Evolutionary conservation across 2,329 filamentous ascomycete genomes (phyloP).

Genomic region (Arthrobotrys megalospora): DNA sequence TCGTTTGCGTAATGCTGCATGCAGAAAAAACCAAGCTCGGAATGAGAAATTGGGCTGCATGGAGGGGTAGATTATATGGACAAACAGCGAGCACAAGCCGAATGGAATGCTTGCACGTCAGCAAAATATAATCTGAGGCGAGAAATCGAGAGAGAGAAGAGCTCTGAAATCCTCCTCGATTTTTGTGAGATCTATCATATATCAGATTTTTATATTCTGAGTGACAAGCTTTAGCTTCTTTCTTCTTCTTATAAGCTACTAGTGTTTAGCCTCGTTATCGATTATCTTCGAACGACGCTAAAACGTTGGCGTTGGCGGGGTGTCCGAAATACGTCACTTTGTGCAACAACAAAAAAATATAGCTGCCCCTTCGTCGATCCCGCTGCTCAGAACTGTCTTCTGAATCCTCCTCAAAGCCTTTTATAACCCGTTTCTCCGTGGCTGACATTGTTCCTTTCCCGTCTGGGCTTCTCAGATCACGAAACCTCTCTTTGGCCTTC

Average conservation of each 20-base stretch:
- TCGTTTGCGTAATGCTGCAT: constrained; percentile 60
- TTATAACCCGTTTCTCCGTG: background rate
- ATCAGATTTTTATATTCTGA: constrained; percentile 7
- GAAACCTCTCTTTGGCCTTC: background rate
- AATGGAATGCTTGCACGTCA: constrained; percentile 30
- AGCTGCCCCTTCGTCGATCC: constrained; percentile 16
- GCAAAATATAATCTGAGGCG: constrained; percentile 5
- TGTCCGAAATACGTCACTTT: constrained; percentile 53
- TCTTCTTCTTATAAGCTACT: too few relatives aligned
- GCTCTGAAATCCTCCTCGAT: background rate
- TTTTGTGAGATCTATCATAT: background rate
- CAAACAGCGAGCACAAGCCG: background rate
- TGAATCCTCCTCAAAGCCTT: too few relatives aligned
- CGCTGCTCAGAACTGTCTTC: background rate
- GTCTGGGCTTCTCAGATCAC: background rate
- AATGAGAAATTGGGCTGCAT: constrained; percentile 39
- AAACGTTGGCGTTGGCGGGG: constrained; percentile 17
- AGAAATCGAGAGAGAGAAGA: background rate
- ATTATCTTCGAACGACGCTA: background rate
- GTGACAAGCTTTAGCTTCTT: too few relatives aligned
- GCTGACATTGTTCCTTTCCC: background rate
- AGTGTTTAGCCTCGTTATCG: background rate
- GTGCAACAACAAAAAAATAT: constrained; percentile 41
- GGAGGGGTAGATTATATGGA: constrained; percentile 37
- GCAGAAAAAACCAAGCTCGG: constrained; percentile 38